Evolutionary conservation across 2,329 filamentous ascomycete species (phyloP).

Genomic region (Talaromyces verruculosus): DNA sequence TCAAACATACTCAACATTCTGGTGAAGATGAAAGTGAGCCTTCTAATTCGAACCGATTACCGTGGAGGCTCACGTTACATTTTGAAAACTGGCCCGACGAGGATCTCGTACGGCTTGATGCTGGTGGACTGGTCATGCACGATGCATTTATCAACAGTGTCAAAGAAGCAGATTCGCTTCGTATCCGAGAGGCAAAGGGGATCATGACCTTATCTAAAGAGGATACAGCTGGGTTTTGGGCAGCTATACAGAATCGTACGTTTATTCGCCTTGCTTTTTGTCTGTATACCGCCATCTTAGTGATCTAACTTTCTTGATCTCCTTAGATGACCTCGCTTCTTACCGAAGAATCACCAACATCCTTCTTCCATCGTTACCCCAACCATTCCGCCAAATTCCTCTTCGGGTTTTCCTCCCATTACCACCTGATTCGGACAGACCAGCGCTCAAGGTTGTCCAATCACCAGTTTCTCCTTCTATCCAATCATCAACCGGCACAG

Average conservation of each 20-base stretch:
- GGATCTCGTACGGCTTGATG: constrained; percentile 59
- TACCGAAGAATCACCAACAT: constrained; percentile 77
- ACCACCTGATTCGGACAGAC: constrained; percentile 53
- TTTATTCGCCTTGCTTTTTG: constrained; percentile 15
- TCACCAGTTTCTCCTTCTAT: constrained; percentile 62
- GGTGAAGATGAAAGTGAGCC: constrained; percentile 25
- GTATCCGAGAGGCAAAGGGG: constrained; percentile 82
- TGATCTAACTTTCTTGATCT: not conserved
- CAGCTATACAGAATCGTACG: constrained; percentile 70
- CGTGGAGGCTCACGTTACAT: constrained; percentile 65
- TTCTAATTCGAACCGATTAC: constrained; percentile 40
- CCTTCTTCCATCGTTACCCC: constrained; percentile 66
- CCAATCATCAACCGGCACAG: constrained; percentile 23
- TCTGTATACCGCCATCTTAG: not conserved
- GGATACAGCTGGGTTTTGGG: constrained; percentile 80
- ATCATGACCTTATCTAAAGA: constrained; percentile 87
- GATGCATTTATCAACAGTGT: constrained; percentile 69
- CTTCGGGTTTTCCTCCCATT: constrained; percentile 81
- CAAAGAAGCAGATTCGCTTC: constrained; percentile 81
- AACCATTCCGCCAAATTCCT: constrained; percentile 77
- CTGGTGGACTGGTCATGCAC: constrained; percentile 56
- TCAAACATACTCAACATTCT: not conserved
- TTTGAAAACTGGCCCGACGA: constrained; percentile 60
- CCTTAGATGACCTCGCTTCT: constrained; percentile 65
- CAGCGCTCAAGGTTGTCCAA: constrained; percentile 68